These are phyloP conservation scores for Porodaedalea pini DNA, from an alignment of 1,284 basidiomycete genomes.

Conservation along the genomic window DNA sequence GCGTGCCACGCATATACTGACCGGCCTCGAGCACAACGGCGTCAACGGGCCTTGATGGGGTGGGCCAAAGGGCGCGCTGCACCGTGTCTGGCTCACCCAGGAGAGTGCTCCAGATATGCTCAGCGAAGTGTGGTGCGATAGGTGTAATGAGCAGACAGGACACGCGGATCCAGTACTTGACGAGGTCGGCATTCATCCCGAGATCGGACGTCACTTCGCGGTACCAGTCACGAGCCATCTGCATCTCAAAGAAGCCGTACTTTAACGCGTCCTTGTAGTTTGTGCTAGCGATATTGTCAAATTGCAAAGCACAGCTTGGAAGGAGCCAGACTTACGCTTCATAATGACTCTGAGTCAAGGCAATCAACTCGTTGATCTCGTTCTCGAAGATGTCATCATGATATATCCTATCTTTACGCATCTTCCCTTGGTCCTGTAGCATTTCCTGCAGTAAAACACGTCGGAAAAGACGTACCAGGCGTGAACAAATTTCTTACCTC, in stretches of 20 bases:
- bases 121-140: slow-evolving; percentile 93
- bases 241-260: slow-evolving; percentile 94
- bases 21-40: slow-evolving; percentile 67
- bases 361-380: slow-evolving; percentile 86
- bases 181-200: slow-evolving; percentile 81
- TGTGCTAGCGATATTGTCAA: slow-evolving; percentile 49
- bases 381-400: slow-evolving; percentile 91
- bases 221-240: slow-evolving; percentile 93
- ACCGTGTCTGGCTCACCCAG: slow-evolving; percentile 75
- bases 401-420: slow-evolving; percentile 65
- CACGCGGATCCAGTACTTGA: slow-evolving; percentile 77
- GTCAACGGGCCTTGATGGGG: slow-evolving; percentile 54
- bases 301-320: slow-evolving; percentile 4
- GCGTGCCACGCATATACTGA: slow-evolving; percentile 79
- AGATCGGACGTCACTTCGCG: slow-evolving; percentile 86
- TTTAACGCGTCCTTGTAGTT: slow-evolving; percentile 97
- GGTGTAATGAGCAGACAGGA: slow-evolving; percentile 83
- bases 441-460: slow-evolving; percentile 57
- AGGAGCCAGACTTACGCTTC: slow-evolving; percentile 56
- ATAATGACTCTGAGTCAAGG: slow-evolving; percentile 76
- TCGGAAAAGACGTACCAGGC: neutral
- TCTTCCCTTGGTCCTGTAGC: slow-evolving; percentile 59
- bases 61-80: slow-evolving; percentile 81
- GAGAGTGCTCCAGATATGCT: slow-evolving; percentile 83
- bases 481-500: slow-evolving; percentile 52